Evolutionary conservation across 805 yeast species (phyloP).

Genomic region (Monosporozyma unispora): DNA sequence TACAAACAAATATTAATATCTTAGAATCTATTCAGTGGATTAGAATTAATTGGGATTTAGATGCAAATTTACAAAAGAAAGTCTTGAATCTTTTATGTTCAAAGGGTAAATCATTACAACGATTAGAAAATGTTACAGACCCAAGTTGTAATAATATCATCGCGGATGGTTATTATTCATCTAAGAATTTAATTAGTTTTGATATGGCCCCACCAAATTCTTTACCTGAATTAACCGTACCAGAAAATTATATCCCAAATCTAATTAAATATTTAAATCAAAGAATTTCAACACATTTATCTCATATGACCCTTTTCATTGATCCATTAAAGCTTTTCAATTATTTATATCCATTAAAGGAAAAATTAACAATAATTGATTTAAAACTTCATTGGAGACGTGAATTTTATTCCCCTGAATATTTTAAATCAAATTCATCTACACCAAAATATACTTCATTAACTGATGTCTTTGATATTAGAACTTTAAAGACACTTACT

Average conservation of each 20-base stretch:
- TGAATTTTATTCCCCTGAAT: constrained; percentile 30
- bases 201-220: constrained; percentile 34
- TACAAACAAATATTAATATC: constrained; percentile 18
- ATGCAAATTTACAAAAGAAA: constrained; percentile 23
- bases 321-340: constrained; percentile 34
- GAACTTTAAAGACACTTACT: constrained; percentile 31
- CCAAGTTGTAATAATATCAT: constrained; percentile 32
- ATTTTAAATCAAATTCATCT: constrained; percentile 19
- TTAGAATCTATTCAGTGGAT: constrained; percentile 30
- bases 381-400: constrained; percentile 35
- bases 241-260: constrained; percentile 26
- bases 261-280: constrained; percentile 19
- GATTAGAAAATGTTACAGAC: constrained; percentile 36
- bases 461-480: constrained; percentile 32
- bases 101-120: constrained; percentile 24
- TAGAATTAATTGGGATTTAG: constrained; percentile 37
- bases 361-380: constrained; percentile 30
- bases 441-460: constrained; percentile 17
- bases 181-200: constrained; percentile 23
- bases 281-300: constrained; percentile 25
- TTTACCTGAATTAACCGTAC: constrained; percentile 26
- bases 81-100: constrained; percentile 26
- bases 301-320: constrained; percentile 32
- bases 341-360: constrained; percentile 25
- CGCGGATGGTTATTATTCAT: constrained; percentile 21